phyloP scores from a whole-genome alignment of 805 yeast genomes.

The Kodamaea leandrae region DNA sequence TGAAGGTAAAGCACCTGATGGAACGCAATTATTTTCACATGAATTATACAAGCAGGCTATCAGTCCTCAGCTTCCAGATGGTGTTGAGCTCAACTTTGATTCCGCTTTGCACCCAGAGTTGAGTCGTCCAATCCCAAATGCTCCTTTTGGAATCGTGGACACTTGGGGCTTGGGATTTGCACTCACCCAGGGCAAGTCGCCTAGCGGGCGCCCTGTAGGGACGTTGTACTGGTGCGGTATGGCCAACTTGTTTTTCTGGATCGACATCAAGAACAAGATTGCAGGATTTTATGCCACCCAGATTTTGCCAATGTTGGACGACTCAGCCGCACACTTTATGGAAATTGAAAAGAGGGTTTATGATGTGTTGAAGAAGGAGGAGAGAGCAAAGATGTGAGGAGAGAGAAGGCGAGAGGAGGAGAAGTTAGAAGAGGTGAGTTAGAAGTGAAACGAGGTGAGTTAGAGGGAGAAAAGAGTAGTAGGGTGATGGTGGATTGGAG shows the following conservation, averaged over 20 bases:
- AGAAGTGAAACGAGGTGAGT: not conserved
- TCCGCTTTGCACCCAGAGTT: constrained; percentile 2
- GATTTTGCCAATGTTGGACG: constrained; percentile 32
- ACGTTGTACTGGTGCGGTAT: constrained; percentile 40
- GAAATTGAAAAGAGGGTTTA: constrained; percentile 28
- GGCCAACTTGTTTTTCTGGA: constrained; percentile 40
- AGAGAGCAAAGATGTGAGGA: not conserved
- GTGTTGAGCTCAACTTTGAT: constrained; percentile 2
- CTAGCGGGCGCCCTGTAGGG: constrained; percentile 36
- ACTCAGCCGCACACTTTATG: constrained; percentile 17
- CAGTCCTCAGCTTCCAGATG: constrained; percentile 3
- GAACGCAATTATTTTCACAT: constrained; percentile 11
- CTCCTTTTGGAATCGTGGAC: constrained; percentile 8
- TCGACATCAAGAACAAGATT: constrained; percentile 35
- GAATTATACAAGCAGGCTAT: constrained; percentile 5
- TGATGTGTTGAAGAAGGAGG: constrained; percentile 8
- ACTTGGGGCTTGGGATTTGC: constrained; percentile 7
- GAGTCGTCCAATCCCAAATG: constrained; percentile 2
- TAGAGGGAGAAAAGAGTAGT: not conserved
- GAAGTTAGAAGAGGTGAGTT: not conserved
- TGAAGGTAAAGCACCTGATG: constrained; percentile 40
- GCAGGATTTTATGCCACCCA: constrained; percentile 43
- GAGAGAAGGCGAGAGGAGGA: not conserved
- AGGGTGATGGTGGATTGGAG: not conserved
- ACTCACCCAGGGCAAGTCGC: constrained; percentile 18